Evolutionary conservation across 768 basidiomycete genomes (phyloP).

Genomic region (Agrocybe praecox): DNA sequence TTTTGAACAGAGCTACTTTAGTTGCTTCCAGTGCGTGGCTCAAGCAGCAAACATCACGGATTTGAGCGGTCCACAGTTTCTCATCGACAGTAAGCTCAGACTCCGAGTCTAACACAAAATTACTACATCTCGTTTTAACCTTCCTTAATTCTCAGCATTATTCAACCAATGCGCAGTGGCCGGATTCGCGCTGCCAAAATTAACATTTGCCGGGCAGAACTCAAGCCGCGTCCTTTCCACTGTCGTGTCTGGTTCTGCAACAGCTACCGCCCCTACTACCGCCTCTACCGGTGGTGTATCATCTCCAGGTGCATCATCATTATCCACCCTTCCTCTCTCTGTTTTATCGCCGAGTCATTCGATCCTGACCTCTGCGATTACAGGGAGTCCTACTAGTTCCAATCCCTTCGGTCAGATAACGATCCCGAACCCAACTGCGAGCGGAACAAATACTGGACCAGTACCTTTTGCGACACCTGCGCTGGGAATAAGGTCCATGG

Average conservation of each 20-base stretch:
- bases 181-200: not conserved
- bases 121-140: too few species aligned
- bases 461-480: not conserved
- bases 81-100: conserved; percentile 32
- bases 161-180: not conserved
- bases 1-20: conserved; percentile 41
- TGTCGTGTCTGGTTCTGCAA: not conserved
- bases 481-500: not conserved
- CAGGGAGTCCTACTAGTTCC: not conserved
- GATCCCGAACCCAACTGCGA: not conserved
- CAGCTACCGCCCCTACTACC: not conserved
- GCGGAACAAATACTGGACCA: not conserved
- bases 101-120: not conserved
- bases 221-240: not conserved
- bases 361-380: not conserved
- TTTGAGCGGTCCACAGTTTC: conserved; percentile 30
- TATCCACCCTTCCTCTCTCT: not conserved
- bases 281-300: not conserved
- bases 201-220: not conserved
- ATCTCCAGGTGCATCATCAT: not conserved
- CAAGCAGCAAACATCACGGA: conserved; percentile 27
- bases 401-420: not conserved
- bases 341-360: not conserved
- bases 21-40: conserved; percentile 44
- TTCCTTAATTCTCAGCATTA: too few species aligned